Evolutionary conservation across 441 rosid species (phyloP), one percentile per base, ranked within the genome.

Genomic region (Mallotus japonicus): DNA sequence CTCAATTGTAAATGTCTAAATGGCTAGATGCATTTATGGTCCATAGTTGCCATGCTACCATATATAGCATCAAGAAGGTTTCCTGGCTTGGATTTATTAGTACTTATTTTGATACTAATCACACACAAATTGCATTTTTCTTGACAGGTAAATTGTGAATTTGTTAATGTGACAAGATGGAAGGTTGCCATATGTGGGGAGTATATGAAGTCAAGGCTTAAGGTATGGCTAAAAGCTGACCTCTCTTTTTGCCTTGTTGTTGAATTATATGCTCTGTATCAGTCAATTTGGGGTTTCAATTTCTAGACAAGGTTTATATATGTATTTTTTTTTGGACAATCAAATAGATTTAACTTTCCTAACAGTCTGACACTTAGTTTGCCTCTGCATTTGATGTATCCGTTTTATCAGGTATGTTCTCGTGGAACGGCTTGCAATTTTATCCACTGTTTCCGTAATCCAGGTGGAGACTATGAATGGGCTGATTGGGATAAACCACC

Each of bases 401-500:
- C 62, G 15, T 69, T 34, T 74, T 59, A 64, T 77, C 93, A 95
- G 99, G 77, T 89, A 12, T 95, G 97, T 81, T 93, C 98, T 71
- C 98, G 78, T 79, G 99, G 98, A 82, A 85, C 80, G 34, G 85
- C 92, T 53, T 95, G 99, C 91, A 95, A 95, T 83, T 95, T 95
- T 75, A 86, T 95, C 63, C 99, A 95, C 80, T 91, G 98, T 83
- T 95, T 95, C 84, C 85, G 87, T 72, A 95, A 95, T 79, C 99
- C 97, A 15, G 98, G 99, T 61, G 98, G 92, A 49, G 99, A 95
- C 84, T 93, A 91, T 82, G 95, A 91, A 78, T 95, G 99, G 98
- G 97, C 98, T 75, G 96, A 95, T 80, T 84, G 84, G 90, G 98
- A 93, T 80, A 90, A 85, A 81, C 91, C 90, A 71, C 94, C 98